Percentiles rank a stretch among this genome's conserved stretches.
Conservation (phyloP, 495 filamentous ascomycete genomes). For the Penicillium verhagenii region DNA sequence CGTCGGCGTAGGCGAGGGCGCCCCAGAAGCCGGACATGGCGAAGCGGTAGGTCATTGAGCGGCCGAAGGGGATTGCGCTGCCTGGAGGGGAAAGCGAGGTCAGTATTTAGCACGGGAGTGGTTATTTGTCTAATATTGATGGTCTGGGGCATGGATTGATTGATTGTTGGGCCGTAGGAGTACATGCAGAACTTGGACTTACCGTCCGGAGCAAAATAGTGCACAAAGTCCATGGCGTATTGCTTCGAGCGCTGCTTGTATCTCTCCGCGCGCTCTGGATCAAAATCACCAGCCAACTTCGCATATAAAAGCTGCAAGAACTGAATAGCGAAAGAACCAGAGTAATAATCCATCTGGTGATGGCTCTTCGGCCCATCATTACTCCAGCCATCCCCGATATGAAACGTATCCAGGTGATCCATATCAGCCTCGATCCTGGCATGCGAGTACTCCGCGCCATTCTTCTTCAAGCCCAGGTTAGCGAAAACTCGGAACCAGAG, state of each 20-base stretch:
- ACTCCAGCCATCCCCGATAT: constrained; percentile 75
- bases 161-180: too few relatives aligned
- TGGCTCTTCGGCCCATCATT: constrained; percentile 76
- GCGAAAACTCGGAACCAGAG: constrained; percentile 83
- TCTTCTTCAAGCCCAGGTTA: constrained; percentile 71
- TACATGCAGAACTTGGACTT: constrained; percentile 4
- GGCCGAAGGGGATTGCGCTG: constrained; percentile 68
- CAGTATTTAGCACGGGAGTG: too few relatives aligned
- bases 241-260: constrained; percentile 64
- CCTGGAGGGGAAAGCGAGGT: too few relatives aligned
- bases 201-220: constrained; percentile 71
- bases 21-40: constrained; percentile 84
- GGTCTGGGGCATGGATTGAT: too few relatives aligned
- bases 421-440: constrained; percentile 69
- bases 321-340: constrained; percentile 41
- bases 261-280: constrained; percentile 64
- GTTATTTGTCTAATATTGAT: too few relatives aligned
- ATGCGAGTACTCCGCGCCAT: constrained; percentile 64
- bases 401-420: constrained; percentile 75
- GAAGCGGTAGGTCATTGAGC: constrained; percentile 75
- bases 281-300: constrained; percentile 65
- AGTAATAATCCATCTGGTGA: constrained; percentile 82
- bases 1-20: constrained; percentile 69
- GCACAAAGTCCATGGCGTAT: constrained; percentile 67
- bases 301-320: constrained; percentile 4